Conservation (phyloP, 2,329 filamentous ascomycete species). For the Calycina herbarum region DNA sequence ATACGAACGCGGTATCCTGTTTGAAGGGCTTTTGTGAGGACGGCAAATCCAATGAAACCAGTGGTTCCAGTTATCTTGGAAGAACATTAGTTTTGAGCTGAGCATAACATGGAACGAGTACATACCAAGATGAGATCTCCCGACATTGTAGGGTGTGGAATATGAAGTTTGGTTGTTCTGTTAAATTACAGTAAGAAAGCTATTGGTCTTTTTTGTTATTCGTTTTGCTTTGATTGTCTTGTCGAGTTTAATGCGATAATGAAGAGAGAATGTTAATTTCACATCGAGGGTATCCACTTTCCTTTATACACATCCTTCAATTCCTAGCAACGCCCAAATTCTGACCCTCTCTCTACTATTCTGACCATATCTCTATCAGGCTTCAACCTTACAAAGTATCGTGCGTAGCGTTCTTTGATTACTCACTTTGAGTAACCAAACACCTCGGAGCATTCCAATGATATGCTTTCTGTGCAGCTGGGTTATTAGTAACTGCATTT, state of each 20-base stretch:
- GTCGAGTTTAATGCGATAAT: not conserved
- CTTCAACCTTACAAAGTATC: not conserved
- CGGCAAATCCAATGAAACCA: slow-evolving; percentile 24
- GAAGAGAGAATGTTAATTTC: not conserved
- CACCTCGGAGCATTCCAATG: not conserved
- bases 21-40: slow-evolving; percentile 18
- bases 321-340: not conserved
- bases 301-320: not conserved
- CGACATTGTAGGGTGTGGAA: slow-evolving; percentile 11
- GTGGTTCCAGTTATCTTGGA: slow-evolving; percentile 25
- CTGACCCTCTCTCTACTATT: not conserved
- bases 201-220: not conserved
- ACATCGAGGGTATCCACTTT: not conserved
- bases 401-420: not conserved
- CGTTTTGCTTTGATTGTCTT: not conserved
- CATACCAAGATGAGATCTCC: slow-evolving; percentile 22
- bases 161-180: not conserved
- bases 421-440: not conserved
- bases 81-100: slow-evolving; percentile 2
- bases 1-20: slow-evolving; percentile 19
- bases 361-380: not conserved
- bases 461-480: not conserved
- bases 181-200: no score
- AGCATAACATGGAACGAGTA: no score
- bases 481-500: not conserved